A percentile compares a stretch with the other conserved stretches of the same genome.
These are phyloP conservation scores for Reticulascus tulasneorum DNA, from an alignment of 2,329 filamentous ascomycete genomes.

Conservation along the genomic window DNA sequence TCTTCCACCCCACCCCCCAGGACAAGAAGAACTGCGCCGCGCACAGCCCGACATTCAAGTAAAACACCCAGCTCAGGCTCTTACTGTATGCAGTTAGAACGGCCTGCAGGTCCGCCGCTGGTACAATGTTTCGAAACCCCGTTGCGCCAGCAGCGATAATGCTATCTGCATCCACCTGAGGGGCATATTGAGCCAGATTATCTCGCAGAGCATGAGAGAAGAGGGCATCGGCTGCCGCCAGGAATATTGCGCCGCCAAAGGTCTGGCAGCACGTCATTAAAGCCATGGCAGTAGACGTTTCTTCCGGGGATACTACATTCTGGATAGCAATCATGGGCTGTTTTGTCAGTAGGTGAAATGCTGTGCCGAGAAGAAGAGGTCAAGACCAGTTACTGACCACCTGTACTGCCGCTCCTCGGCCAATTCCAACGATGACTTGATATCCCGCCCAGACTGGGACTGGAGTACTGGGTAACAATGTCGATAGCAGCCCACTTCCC, in stretches of 20 bases:
- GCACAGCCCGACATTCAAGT: constrained; percentile 25
- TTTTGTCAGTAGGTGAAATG: constrained; percentile 29
- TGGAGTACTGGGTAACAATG: constrained; percentile 26
- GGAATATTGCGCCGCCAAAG: constrained; percentile 43
- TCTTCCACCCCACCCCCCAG: constrained; percentile 43
- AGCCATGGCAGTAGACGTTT: constrained; percentile 22
- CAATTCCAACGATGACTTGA: constrained; percentile 41
- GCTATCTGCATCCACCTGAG: constrained; percentile 25
- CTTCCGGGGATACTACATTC: constrained; percentile 18
- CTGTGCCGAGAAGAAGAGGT: too few relatives aligned
- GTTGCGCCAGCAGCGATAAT: constrained; percentile 41
- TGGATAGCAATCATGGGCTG: constrained; percentile 24
- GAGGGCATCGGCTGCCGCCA: constrained; percentile 27
- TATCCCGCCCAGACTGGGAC: constrained; percentile 41
- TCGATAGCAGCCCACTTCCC: constrained; percentile 33
- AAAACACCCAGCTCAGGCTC: constrained; percentile 25
- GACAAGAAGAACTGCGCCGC: constrained; percentile 26
- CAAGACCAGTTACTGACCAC: too few relatives aligned
- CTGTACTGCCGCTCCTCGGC: constrained; percentile 41
- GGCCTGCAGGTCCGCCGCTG: constrained; percentile 22
- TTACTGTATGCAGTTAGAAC: constrained; percentile 37
- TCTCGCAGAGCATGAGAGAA: constrained; percentile 4
- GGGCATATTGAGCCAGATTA: constrained; percentile 12
- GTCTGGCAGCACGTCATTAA: constrained; percentile 34
- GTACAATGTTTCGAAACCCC: constrained; percentile 28